Base-by-base conservation (phyloP, 2,329 filamentous ascomycete genomes). In the Fusarium albidum region DNA sequence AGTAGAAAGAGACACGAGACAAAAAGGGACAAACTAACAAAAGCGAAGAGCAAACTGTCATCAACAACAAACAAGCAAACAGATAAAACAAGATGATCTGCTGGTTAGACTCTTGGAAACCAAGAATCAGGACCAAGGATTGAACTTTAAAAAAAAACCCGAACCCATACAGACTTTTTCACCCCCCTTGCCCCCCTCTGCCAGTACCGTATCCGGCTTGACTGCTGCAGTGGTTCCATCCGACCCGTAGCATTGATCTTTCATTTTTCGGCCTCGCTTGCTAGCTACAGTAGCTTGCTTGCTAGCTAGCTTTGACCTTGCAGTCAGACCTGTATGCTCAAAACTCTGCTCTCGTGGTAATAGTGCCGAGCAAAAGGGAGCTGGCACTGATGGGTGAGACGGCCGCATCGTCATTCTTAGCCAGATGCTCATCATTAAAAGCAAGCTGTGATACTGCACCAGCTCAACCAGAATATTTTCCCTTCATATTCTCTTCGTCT, bases 371-470 rank as follows among this genome's bases (percentile, higher is more conserved):
- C 40, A 54, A 9, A 43, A 45, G 42, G 18, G 42, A 37, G 41
- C 32, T 34, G 17, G 32, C 26, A 32, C 33, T 45, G 33, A 40
- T 51, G 33, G 44, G 41, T 55, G 39, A 45, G 49, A 53, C 41
- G 48, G 43, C 35, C 41, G 33, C 49, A 61, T 62, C 63, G 63
- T 66, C 63, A 66, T 66, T 63, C 59, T 66, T 63, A 48, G 50
- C 42, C 47, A 40, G 54, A 49, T 66, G 59, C 63, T 66, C 61
- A 65, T 65, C 59, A 66, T 61, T 47, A 55, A 59, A 29, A 17
- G 32, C 31, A 29, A 49, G 31, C 42, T 47, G 7, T 35, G 25
- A 32, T 14, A 44, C n/a, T 34, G 43, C 21, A 35, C 49, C 45
- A 44, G 47, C 48, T 12, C 45, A 47, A 34, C n/a, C n/a, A n/a